Conservation (phyloP, 495 filamentous ascomycete genomes). For the Hypoxylon fuscum region DNA sequence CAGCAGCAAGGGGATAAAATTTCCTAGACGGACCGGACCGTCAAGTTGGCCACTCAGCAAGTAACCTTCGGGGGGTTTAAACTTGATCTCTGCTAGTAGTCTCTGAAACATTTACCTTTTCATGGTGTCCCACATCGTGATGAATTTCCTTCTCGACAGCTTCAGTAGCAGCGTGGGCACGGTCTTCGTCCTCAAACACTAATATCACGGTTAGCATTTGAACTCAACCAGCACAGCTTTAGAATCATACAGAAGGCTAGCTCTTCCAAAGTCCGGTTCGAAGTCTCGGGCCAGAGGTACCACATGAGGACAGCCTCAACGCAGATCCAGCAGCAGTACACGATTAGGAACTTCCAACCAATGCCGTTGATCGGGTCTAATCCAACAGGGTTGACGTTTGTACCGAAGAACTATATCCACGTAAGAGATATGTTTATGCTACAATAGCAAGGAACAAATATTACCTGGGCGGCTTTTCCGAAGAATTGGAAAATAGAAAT, state of each 20-base stretch:
- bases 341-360: constrained; percentile 69
- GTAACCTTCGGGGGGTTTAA: constrained; percentile 5
- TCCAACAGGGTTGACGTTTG: constrained; percentile 71
- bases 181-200: constrained; percentile 66
- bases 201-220: constrained; percentile 14
- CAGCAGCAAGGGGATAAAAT: too few relatives aligned
- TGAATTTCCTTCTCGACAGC: constrained; percentile 60
- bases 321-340: constrained; percentile 67
- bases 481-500: constrained; percentile 69
- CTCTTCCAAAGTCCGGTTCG: constrained; percentile 66
- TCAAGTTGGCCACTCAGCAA: too few relatives aligned
- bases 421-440: not conserved
- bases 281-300: constrained; percentile 68
- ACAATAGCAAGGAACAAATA: not conserved
- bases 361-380: constrained; percentile 56
- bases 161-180: constrained; percentile 56
- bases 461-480: constrained; percentile 56
- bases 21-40: too few relatives aligned
- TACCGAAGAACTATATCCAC: constrained; percentile 61
- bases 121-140: constrained; percentile 23
- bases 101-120: constrained; percentile 23
- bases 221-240: not conserved
- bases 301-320: constrained; percentile 64
- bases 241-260: constrained; percentile 61
- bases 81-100: constrained; percentile 34